phyloP scores from a whole-genome alignment of 257 asterid genomes.

The Penstemon eatonii region DNA sequence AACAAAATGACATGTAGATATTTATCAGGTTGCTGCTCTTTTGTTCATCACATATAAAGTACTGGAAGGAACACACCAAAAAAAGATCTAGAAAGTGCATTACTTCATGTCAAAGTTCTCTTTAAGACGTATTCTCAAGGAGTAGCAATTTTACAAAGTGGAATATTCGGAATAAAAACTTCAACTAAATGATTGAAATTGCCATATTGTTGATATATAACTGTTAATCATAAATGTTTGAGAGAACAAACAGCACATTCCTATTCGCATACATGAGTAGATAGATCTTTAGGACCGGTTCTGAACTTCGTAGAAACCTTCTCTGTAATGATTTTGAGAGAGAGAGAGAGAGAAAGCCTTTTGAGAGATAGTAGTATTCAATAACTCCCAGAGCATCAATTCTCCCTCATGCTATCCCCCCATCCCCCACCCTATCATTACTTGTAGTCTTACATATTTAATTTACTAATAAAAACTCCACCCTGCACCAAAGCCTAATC shows the following conservation, averaged over 20 bases:
- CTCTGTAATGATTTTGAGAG: not conserved
- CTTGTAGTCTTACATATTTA: constrained; percentile 1
- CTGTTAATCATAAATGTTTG: not conserved
- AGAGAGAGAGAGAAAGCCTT: not conserved
- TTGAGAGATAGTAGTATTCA: not conserved
- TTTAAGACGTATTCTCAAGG: not conserved
- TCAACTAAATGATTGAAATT: not conserved
- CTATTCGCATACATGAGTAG: not conserved
- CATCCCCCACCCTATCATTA: not conserved
- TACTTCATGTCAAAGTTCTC: not conserved
- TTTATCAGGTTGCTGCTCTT: constrained; percentile 14
- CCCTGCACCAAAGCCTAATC: constrained; percentile 13
- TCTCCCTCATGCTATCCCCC: not conserved
- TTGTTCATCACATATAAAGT: constrained; percentile 1
- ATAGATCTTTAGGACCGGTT: constrained; percentile 7
- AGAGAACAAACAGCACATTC: not conserved
- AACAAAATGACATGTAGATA: constrained; percentile 22
- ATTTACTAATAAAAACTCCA: not conserved
- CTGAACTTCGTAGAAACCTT: not conserved
- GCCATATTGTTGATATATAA: not conserved
- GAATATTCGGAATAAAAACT: not conserved
- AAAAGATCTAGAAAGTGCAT: not conserved
- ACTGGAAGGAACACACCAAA: not conserved
- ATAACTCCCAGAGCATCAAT: constrained; percentile 3
- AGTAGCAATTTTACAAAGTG: not conserved